These are phyloP conservation scores for Talaromyces nanjingensis DNA, from an alignment of 495 filamentous ascomycete genomes.

Conservation along the genomic window DNA sequence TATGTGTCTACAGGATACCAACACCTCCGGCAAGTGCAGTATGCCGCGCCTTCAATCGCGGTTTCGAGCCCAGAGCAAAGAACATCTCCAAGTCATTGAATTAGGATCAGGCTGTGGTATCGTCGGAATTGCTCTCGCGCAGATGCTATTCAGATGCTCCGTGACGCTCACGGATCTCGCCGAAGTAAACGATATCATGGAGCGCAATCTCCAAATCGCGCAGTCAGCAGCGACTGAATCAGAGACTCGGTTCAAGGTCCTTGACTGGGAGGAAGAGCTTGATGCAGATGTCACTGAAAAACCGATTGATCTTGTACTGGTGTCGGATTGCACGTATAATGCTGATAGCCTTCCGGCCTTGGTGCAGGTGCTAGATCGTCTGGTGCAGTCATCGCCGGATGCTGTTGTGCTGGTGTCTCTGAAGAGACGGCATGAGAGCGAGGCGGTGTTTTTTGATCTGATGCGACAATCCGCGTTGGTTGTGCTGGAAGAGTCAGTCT, in stretches of 20 bases:
- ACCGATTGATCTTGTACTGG: conserved; percentile 63
- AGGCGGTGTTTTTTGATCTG: conserved; percentile 71
- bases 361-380: conserved; percentile 56
- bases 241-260: conserved; percentile 45
- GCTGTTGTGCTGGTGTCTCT: conserved; percentile 64
- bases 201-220: conserved; percentile 44
- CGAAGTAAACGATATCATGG: conserved; percentile 62
- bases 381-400: conserved; percentile 45
- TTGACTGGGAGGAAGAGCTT: conserved; percentile 67
- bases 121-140: conserved; percentile 69
- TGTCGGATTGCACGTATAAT: conserved; percentile 97
- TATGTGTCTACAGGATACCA: conserved; percentile 28
- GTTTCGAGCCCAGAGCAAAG: conserved; percentile 17
- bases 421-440: conserved; percentile 80
- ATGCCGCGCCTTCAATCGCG: conserved; percentile 22
- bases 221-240: conserved; percentile 26
- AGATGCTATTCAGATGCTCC: conserved; percentile 43
- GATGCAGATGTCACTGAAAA: conserved; percentile 30
- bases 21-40: conserved; percentile 8
- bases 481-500: conserved; percentile 34
- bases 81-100: conserved; percentile 57
- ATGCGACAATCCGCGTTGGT: conserved; percentile 54
- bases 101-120: conserved; percentile 81
- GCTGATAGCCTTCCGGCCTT: conserved; percentile 69
- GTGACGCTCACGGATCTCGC: conserved; percentile 77